Conservation (phyloP, 2,329 filamentous ascomycete genomes). For the Didymella glomerata region DNA sequence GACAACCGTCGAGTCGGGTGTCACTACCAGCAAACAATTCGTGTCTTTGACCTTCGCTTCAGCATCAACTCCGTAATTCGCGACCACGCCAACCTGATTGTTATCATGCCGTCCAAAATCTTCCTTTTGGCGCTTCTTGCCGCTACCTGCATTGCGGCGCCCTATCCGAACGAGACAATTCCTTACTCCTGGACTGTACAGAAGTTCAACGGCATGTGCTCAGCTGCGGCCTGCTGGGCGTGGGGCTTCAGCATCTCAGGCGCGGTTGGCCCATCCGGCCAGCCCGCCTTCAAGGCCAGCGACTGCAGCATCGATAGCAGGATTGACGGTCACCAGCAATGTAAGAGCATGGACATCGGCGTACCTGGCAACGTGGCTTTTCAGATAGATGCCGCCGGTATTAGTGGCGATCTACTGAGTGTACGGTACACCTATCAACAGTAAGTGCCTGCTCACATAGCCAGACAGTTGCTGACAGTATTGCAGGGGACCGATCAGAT, state of each 20-base stretch:
- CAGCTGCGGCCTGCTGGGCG: slow-evolving; percentile 30
- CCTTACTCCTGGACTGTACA: slow-evolving; percentile 31
- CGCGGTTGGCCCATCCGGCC: slow-evolving; percentile 18
- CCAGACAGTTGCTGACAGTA: not conserved
- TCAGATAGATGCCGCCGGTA: slow-evolving; percentile 24
- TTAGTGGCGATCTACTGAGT: slow-evolving; percentile 21
- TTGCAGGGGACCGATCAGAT: slow-evolving; percentile 20
- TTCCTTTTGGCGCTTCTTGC: slow-evolving; percentile 21
- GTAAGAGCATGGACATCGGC: slow-evolving; percentile 18
- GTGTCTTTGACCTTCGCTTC: not conserved
- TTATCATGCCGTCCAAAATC: slow-evolving; percentile 27
- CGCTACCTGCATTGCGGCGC: slow-evolving; percentile 14
- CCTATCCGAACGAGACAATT: slow-evolving; percentile 1
- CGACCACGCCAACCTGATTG: not conserved
- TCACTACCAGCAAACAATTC: not conserved
- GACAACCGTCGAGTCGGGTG: not conserved
- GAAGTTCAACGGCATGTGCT: slow-evolving; percentile 31
- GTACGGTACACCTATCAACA: slow-evolving; percentile 28
- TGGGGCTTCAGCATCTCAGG: slow-evolving; percentile 32
- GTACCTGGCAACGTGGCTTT: slow-evolving; percentile 23
- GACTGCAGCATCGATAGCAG: slow-evolving; percentile 26
- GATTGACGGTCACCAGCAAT: slow-evolving; percentile 28
- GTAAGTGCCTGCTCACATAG: slow-evolving; percentile 17
- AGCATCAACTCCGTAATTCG: not conserved
- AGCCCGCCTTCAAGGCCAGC: slow-evolving; percentile 29